Conservation (phyloP, 1,139 yeast genomes). For the Protomyces gravidus region DNA sequence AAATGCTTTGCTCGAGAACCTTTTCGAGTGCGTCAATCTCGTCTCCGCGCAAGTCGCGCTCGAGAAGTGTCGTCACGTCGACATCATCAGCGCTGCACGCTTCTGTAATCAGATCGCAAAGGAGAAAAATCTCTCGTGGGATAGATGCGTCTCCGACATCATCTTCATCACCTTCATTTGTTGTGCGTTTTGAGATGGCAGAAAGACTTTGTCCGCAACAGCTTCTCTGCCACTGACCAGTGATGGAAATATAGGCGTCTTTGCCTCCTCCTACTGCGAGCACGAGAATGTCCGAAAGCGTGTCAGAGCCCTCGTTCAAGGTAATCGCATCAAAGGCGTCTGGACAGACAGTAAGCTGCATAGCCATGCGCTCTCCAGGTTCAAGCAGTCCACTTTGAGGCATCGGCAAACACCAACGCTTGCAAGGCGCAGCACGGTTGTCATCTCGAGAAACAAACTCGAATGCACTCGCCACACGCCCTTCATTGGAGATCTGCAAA, state of each 20-base stretch:
- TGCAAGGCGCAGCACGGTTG: not conserved
- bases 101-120: constrained; percentile 24
- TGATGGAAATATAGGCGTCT: constrained; percentile 21
- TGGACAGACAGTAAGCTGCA: constrained; percentile 6
- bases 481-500: constrained; percentile 6
- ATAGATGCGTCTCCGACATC: not conserved
- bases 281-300: constrained; percentile 23
- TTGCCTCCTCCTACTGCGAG: constrained; percentile 27
- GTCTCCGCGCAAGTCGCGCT: not conserved
- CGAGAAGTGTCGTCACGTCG: not conserved
- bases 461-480: not conserved
- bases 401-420: constrained; percentile 18
- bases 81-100: not conserved
- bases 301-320: constrained; percentile 14
- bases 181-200: constrained; percentile 7
- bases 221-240: constrained; percentile 22
- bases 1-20: constrained; percentile 9
- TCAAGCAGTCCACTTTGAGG: not conserved
- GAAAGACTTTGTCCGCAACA: constrained; percentile 26
- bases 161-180: not conserved
- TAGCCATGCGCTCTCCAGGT: not conserved
- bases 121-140: constrained; percentile 22
- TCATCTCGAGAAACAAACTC: not conserved
- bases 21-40: constrained; percentile 7
- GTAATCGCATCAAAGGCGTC: constrained; percentile 5